Evolutionary conservation across 192 early-diverging fungal genomes (phyloP).

Genomic region (Coemansia sp.): DNA sequence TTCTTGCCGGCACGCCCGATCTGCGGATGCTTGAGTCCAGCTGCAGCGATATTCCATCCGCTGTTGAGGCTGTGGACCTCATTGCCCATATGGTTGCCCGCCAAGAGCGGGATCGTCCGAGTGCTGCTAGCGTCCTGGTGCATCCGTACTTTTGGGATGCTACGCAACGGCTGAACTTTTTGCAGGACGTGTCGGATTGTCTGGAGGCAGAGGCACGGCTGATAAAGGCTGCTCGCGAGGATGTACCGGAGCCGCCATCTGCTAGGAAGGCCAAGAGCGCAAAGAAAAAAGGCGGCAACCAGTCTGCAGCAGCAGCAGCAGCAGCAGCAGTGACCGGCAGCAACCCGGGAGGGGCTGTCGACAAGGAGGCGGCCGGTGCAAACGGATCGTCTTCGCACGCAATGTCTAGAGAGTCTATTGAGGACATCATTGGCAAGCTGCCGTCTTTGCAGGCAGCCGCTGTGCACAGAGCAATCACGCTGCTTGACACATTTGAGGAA

Average conservation of each 20-base stretch:
- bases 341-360: not conserved
- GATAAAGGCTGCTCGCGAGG: slow-evolving; percentile 51
- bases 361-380: not conserved
- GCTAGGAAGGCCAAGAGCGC: slow-evolving; percentile 23
- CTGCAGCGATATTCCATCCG: slow-evolving; percentile 58
- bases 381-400: slow-evolving; percentile 22
- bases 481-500: slow-evolving; percentile 48
- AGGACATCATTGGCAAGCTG: slow-evolving; percentile 45
- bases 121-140: slow-evolving; percentile 70
- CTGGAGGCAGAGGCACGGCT: slow-evolving; percentile 81
- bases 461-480: slow-evolving; percentile 44
- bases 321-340: not conserved
- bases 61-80: slow-evolving; percentile 86
- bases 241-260: slow-evolving; percentile 27
- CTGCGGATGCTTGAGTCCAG: slow-evolving; percentile 70
- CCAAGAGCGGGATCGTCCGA: slow-evolving; percentile 78
- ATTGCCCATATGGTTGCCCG: slow-evolving; percentile 86
- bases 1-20: slow-evolving; percentile 73
- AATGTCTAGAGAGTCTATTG: slow-evolving; percentile 39
- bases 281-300: slow-evolving; percentile 36
- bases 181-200: slow-evolving; percentile 95
- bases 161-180: slow-evolving; percentile 78
- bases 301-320: not conserved
- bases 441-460: slow-evolving; percentile 41
- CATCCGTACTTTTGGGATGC: slow-evolving; percentile 98